phyloP scores from a whole-genome alignment of 345 rosid genomes.

The Balakata baccata region DNA sequence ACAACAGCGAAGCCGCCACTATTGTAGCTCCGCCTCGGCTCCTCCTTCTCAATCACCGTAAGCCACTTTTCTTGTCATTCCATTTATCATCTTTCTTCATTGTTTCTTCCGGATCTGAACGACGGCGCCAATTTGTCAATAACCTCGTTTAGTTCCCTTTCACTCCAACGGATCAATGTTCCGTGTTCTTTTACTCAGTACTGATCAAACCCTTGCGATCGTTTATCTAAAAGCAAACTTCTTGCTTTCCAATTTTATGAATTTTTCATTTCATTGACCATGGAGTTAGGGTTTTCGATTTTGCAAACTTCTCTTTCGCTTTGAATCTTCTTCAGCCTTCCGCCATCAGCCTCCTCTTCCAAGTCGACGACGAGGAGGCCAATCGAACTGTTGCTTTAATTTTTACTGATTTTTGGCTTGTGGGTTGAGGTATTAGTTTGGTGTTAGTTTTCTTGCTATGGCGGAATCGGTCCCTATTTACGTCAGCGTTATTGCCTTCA shows the following conservation, averaged over 20 bases:
- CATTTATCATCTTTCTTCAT: background rate
- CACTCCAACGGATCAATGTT: background rate
- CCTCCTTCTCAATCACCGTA: background rate
- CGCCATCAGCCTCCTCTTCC: background rate
- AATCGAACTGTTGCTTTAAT: background rate
- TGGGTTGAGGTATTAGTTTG: background rate
- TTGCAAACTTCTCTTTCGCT: slow-evolving; percentile 14
- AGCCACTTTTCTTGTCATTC: background rate
- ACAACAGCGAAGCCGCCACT: background rate
- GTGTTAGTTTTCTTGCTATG: slow-evolving; percentile 34
- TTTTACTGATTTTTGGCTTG: background rate
- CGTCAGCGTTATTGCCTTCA: slow-evolving; percentile 50
- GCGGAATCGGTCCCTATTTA: slow-evolving; percentile 52
- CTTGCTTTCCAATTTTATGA: background rate
- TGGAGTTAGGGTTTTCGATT: slow-evolving; percentile 22
- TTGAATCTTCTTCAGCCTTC: background rate
- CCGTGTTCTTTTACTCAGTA: background rate
- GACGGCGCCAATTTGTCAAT: background rate
- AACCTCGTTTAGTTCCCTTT: background rate
- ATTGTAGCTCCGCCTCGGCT: slow-evolving; percentile 14
- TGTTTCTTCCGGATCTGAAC: slow-evolving; percentile 3
- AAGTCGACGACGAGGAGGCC: slow-evolving; percentile 8
- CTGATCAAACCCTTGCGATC: background rate
- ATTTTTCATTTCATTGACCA: background rate
- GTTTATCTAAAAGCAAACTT: background rate